phyloP scores from a whole-genome alignment of 2,329 filamentous ascomycete species.

The Blastomyces emzantsi region DNA sequence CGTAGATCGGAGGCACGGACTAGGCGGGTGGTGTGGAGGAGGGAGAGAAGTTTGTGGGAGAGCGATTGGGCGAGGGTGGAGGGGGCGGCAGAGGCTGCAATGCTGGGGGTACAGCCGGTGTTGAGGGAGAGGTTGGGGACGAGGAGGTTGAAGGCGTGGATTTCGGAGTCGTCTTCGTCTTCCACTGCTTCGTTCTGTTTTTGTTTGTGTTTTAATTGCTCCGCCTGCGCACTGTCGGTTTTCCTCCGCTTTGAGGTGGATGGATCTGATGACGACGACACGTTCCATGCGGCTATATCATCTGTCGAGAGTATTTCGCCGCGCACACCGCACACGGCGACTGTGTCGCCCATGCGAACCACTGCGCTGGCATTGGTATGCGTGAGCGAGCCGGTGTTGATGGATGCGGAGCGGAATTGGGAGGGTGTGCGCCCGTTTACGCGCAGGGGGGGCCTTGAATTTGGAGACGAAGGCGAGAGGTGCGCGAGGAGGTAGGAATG shows the following conservation, averaged over 20 bases:
- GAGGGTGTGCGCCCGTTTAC: conserved; percentile 70
- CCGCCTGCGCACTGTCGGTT: conserved; percentile 19
- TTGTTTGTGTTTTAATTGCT: conserved; percentile 6
- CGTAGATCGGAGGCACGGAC: conserved; percentile 59
- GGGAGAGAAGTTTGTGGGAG: conserved; percentile 66
- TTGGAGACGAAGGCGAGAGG: conserved; percentile 52
- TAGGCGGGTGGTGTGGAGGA: conserved; percentile 63
- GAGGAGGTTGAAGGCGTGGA: conserved; percentile 55
- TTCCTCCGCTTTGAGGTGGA: conserved; percentile 26
- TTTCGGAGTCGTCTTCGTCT: conserved; percentile 36
- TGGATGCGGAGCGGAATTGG: conserved; percentile 60
- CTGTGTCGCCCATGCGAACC: conserved; percentile 79
- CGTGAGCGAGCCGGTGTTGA: conserved; percentile 75
- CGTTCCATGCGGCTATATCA: conserved; percentile 54
- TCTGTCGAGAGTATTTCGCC: conserved; percentile 71
- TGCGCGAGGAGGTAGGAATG: conserved; percentile 85
- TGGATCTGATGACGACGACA: conserved; percentile 32
- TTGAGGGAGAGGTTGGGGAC: conserved; percentile 91
- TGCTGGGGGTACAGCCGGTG: conserved; percentile 79
- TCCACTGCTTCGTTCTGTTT: conserved; percentile 6
- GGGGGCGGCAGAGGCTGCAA: conserved; percentile 75
- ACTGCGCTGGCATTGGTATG: conserved; percentile 87
- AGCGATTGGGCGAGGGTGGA: conserved; percentile 73
- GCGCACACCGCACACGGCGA: conserved; percentile 87
- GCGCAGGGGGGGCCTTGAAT: conserved; percentile 51